A percentile compares a stretch with the other conserved stretches of the same genome.
Conservation (phyloP, 371 early-diverging fungal genomes). For the Mortierella sp. region DNA sequence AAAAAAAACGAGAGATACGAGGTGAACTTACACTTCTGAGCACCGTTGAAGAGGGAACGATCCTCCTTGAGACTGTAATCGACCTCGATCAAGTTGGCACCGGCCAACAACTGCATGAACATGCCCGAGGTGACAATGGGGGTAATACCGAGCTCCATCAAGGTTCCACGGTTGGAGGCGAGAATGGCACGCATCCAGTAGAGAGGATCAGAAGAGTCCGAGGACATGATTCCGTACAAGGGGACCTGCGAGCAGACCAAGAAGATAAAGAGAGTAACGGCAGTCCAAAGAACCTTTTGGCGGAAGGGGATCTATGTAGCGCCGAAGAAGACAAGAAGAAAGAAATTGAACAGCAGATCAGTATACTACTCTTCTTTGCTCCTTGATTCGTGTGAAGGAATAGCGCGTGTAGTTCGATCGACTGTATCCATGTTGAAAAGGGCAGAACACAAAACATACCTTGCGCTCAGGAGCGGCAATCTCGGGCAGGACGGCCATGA, state of each 20-base stretch:
- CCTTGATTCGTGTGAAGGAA: background rate
- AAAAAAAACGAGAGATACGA: background rate
- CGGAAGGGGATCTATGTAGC: constrained; percentile 90
- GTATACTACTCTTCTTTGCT: background rate
- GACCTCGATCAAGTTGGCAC: constrained; percentile 97
- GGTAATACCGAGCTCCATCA: constrained; percentile 99
- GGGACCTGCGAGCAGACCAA: constrained; percentile 99
- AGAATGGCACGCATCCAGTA: constrained; percentile 99
- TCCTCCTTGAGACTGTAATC: constrained; percentile 99
- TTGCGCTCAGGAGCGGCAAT: constrained; percentile 97
- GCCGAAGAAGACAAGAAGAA: background rate
- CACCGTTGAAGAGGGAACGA: constrained; percentile 97
- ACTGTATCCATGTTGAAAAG: background rate
- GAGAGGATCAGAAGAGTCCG: constrained; percentile 97
- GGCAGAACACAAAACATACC: constrained; percentile 63
- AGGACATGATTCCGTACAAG: constrained; percentile 99
- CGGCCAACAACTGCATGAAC: constrained; percentile 99
- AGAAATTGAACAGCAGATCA: background rate
- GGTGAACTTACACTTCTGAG: constrained; percentile 96
- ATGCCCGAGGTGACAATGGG: constrained; percentile 99
- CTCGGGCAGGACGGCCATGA: constrained; percentile 98
- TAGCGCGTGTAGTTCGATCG: constrained; percentile 2
- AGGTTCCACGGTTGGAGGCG: constrained; percentile 99
- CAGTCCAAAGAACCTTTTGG: constrained; percentile 99
- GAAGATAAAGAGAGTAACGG: constrained; percentile 98